phyloP scores from a whole-genome alignment of 768 basidiomycete species.

The Podaxis sp. region DNA sequence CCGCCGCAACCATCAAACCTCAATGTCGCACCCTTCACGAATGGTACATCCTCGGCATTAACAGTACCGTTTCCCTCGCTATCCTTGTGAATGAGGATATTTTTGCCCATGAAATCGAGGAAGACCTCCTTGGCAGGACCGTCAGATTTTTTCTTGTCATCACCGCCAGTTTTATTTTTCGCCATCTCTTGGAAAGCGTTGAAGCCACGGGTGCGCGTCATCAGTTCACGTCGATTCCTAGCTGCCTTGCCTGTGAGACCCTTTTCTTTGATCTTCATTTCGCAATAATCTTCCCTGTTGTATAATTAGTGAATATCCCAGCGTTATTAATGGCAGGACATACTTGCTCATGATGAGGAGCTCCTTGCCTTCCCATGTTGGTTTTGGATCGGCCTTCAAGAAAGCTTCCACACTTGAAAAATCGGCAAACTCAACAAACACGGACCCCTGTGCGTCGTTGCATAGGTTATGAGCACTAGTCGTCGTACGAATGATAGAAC shows the following conservation, averaged over 20 bases:
- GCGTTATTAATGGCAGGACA: conserved; percentile 22
- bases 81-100: conserved; percentile 62
- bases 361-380: conserved; percentile 73
- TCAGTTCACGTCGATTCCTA: conserved; percentile 53
- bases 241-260: conserved; percentile 78
- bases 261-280: conserved; percentile 97
- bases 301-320: background rate
- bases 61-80: conserved; percentile 64
- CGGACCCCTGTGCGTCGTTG: conserved; percentile 61
- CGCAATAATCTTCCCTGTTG: conserved; percentile 77
- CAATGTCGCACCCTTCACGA: conserved; percentile 52
- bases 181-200: conserved; percentile 78
- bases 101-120: conserved; percentile 74
- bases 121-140: conserved; percentile 54
- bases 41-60: conserved; percentile 58
- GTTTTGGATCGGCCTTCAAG: conserved; percentile 79
- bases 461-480: background rate
- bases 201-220: conserved; percentile 59
- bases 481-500: background rate
- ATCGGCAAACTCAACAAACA: conserved; percentile 89
- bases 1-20: conserved; percentile 58
- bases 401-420: conserved; percentile 69
- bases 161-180: conserved; percentile 30
- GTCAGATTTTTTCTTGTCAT: conserved; percentile 31
- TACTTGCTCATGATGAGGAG: conserved; percentile 89